phyloP scores from a whole-genome alignment of 1,284 basidiomycete genomes.

The Rhizoctonia solani region DNA sequence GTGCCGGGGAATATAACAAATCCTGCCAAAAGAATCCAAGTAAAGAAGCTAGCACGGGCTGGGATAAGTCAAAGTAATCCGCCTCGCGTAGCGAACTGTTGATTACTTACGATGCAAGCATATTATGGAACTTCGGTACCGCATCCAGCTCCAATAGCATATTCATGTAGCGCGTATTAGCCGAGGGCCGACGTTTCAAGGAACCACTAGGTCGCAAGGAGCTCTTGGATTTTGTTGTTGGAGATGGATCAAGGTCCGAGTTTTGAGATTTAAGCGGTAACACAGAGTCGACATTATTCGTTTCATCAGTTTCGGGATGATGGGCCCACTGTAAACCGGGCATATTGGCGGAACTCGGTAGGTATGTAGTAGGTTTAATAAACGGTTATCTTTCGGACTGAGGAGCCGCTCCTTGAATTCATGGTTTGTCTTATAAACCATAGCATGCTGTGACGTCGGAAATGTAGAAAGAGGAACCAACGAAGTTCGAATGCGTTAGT shows the following conservation, averaged over 20 bases:
- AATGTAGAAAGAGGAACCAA: not conserved
- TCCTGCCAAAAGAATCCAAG: slow-evolving; percentile 62
- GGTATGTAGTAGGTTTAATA: too few species aligned
- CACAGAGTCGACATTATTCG: too few species aligned
- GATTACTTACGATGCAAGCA: slow-evolving; percentile 47
- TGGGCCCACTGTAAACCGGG: not conserved
- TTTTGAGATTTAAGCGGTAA: not conserved
- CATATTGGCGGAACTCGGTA: not conserved
- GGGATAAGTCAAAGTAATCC: not conserved
- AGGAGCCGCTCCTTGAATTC: too few species aligned
- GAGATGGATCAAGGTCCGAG: not conserved
- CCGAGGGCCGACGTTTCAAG: slow-evolving; percentile 14
- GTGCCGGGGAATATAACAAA: slow-evolving; percentile 64
- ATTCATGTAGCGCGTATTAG: slow-evolving; percentile 51
- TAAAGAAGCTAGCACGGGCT: slow-evolving; percentile 50
- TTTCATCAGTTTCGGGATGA: not conserved
- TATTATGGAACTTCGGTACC: slow-evolving; percentile 53
- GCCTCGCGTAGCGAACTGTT: too few species aligned
- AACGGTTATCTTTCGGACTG: too few species aligned
- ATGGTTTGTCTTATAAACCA: too few species aligned
- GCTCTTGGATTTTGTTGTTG: not conserved
- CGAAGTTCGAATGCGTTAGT: too few species aligned
- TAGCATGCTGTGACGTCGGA: too few species aligned
- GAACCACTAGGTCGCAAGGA: not conserved
- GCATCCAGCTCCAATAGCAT: slow-evolving; percentile 56